Conservation (phyloP, 1,284 basidiomycete species). For the Athelia psychrophila region DNA sequence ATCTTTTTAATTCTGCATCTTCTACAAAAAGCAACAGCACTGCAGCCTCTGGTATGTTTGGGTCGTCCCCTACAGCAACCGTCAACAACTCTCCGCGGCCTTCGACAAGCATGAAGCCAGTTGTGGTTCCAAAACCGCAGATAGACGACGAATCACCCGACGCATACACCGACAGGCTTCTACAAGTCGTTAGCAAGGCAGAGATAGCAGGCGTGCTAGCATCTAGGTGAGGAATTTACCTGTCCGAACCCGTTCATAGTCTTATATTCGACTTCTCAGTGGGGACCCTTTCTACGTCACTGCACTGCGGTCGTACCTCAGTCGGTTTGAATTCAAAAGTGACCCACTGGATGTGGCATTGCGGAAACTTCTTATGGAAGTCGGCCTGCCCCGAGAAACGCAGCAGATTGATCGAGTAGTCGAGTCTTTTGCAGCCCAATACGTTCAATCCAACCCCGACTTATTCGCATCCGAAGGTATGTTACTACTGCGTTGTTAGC, state of each 20-base stretch:
- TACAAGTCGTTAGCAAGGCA: slow-evolving; percentile 62
- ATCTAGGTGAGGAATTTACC: slow-evolving; percentile 55
- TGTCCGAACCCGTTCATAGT: slow-evolving; percentile 7
- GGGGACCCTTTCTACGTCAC: slow-evolving; percentile 69
- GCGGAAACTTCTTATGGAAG: slow-evolving; percentile 88
- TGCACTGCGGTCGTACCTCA: slow-evolving; percentile 75
- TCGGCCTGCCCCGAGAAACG: slow-evolving; percentile 91
- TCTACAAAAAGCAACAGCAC: slow-evolving; percentile 14
- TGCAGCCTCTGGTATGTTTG: slow-evolving; percentile 16
- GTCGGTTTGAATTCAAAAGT: slow-evolving; percentile 76
- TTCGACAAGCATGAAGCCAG: slow-evolving; percentile 41
- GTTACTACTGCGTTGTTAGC: slow-evolving; percentile 12
- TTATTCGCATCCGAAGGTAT: slow-evolving; percentile 79
- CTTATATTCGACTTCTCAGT: slow-evolving; percentile 37
- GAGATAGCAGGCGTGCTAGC: slow-evolving; percentile 81
- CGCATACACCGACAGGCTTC: slow-evolving; percentile 63
- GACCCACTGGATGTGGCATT: slow-evolving; percentile 92
- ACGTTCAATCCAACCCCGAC: slow-evolving; percentile 81
- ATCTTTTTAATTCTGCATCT: slow-evolving; percentile 51
- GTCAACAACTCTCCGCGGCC: slow-evolving; percentile 40
- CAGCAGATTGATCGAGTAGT: slow-evolving; percentile 99
- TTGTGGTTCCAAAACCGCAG: slow-evolving; percentile 49
- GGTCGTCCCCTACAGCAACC: slow-evolving; percentile 32
- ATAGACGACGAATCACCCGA: slow-evolving; percentile 66
- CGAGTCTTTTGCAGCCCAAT: slow-evolving; percentile 90